A percentile compares a stretch with the other conserved stretches of the same genome.
Evolutionary conservation across 768 basidiomycete species (phyloP).

Genomic region (Rhodotorula paludigena): DNA sequence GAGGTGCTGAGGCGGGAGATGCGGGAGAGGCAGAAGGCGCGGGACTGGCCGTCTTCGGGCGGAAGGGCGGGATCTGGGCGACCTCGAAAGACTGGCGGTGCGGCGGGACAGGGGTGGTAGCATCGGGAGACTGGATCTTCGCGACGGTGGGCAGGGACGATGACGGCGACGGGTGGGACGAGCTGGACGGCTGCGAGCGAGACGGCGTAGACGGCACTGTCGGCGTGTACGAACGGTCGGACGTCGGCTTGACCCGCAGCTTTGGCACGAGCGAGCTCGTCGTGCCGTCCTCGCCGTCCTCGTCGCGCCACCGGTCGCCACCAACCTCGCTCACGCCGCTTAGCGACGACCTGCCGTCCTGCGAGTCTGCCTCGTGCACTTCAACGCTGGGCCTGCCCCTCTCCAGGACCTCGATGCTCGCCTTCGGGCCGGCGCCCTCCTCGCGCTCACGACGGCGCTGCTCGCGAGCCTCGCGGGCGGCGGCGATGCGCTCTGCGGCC

Average conservation of each 20-base stretch:
- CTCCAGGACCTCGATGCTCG: not conserved
- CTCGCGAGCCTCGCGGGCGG: conserved; percentile 13
- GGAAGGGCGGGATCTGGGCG: not conserved
- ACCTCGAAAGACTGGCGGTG: not conserved
- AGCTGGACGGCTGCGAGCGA: not conserved
- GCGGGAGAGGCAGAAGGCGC: not conserved
- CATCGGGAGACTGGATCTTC: fast-evolving
- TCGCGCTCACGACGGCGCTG: not conserved
- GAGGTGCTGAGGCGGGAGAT: not conserved
- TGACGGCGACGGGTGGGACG: not conserved
- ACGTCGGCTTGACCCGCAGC: conserved; percentile 16
- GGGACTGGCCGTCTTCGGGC: not conserved
- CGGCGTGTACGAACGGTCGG: conserved; percentile 25
- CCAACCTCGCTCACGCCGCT: not conserved
- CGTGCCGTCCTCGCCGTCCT: not conserved
- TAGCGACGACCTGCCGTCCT: not conserved
- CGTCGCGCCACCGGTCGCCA: not conserved
- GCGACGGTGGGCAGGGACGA: not conserved
- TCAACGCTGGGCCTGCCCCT: not conserved
- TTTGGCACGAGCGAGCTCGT: conserved; percentile 3
- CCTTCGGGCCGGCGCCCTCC: not conserved
- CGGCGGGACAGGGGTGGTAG: not conserved
- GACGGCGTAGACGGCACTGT: conserved; percentile 15
- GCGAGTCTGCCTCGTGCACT: not conserved
- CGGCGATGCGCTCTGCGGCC: conserved; percentile 19